phyloP scores from a whole-genome alignment of 2,329 filamentous ascomycete species.

The Penicillium sp. region DNA sequence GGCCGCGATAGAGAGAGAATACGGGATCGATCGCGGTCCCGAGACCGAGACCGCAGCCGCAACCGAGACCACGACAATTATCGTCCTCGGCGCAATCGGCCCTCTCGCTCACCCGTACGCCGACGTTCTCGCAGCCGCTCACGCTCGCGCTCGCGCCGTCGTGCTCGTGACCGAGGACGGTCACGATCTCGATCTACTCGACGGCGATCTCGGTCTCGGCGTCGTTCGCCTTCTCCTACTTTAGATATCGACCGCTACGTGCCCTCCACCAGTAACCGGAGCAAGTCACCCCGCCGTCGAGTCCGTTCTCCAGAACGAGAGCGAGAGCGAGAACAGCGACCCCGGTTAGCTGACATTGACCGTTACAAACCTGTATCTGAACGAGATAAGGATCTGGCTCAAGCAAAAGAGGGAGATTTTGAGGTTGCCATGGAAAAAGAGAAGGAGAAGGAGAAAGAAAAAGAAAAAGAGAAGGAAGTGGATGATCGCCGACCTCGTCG shows the following conservation, averaged over 20 bases:
- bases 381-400: slow-evolving; percentile 22
- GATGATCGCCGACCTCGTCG: slow-evolving; percentile 18
- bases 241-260: slow-evolving; percentile 40
- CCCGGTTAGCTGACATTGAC: slow-evolving; percentile 35
- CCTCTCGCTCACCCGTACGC: slow-evolving; percentile 21
- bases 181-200: slow-evolving; percentile 19
- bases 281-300: slow-evolving; percentile 35
- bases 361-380: slow-evolving; percentile 38
- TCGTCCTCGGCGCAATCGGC: slow-evolving; percentile 20
- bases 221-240: slow-evolving; percentile 26
- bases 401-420: slow-evolving; percentile 13
- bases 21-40: slow-evolving; percentile 14
- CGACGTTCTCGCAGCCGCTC: slow-evolving; percentile 12
- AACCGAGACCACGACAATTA: slow-evolving; percentile 21
- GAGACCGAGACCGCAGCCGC: slow-evolving; percentile 20
- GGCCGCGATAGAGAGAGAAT: slow-evolving; percentile 13
- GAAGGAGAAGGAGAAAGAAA: slow-evolving; percentile 9
- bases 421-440: not conserved
- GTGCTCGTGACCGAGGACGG: slow-evolving; percentile 10
- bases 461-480: slow-evolving; percentile 16
- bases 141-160: slow-evolving; percentile 11
- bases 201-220: slow-evolving; percentile 28
- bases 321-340: slow-evolving; percentile 26
- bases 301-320: slow-evolving; percentile 32
- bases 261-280: slow-evolving; percentile 34